Base-by-base conservation (phyloP, 495 filamentous ascomycete species). In the Xylaria cubensis region DNA sequence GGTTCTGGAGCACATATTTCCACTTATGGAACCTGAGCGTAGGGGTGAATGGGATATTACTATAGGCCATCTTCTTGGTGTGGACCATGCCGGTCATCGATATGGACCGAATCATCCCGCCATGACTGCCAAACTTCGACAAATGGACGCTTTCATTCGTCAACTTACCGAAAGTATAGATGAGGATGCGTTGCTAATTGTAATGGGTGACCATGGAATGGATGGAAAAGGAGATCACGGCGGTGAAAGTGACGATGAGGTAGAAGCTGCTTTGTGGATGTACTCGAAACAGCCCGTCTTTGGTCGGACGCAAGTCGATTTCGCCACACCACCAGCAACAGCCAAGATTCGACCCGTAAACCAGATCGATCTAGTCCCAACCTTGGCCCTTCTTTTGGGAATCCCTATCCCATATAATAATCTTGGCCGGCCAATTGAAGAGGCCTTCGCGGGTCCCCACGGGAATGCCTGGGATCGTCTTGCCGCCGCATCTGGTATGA, bases 191-290 rank as follows among this genome's bases (percentile, higher is more conserved):
- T 82, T 99, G 36, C 83, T 99, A 59, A 91, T 99, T 19, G 93
- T 98, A 19, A 97, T 99, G 93, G 96, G 96, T 12, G 96, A 99
- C 79, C 96, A 99, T 80, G 96, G 96, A 10, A 99, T 99, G 96
- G 96, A 99, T 81, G 84, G 87, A 32, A 99, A 99, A 82, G 96
- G 96, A 8, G 96, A 99, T 76, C 96, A 99, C 76, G 96, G 96
- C 53, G 96, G 96, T 56, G 96, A 99, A 82, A 97, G 94, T 15
- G 91, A 97, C 76, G 94, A 97, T 55, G 96, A 99, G 77, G 88
- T 99, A 36, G 89, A 98, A 80, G 94, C 96, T 70, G 96, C 97
- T 2, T 78, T 99, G 63, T 99, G 97, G 96, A 95, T 99, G 94
- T 99, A 98, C 78, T 97, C 97, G 5, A 95, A 93, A 76, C 90